Base-by-base conservation (phyloP, 2,329 filamentous ascomycete genomes). In the Sarocladium strictum region DNA sequence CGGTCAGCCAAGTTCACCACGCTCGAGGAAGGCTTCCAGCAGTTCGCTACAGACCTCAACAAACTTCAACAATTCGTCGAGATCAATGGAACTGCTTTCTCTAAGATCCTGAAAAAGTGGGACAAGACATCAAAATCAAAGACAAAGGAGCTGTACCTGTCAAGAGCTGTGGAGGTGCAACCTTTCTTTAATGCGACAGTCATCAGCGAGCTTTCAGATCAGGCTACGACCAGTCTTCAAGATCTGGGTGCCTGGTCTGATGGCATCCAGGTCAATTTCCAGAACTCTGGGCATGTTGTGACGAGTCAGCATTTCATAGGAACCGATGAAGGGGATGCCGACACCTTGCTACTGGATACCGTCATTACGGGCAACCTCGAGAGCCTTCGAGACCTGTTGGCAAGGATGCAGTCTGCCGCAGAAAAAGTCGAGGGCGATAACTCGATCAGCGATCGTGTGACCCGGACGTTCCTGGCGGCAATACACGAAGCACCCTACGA, bases 41-140 rank as follows among this genome's bases (percentile, higher is more conserved):
- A 97, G 69, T 99, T 99, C 69, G 92, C 92, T 66, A 93, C 89
- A 66, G 94, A 99, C 67, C 74, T 99, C 45, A 96, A 96, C 74
- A 99, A 99, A 73, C 81, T 99, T 15, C 91, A 97, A 76, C 94
- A 97, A 76, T 99, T 97, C 71, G 91, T 99, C 60, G 93, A 97
- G 70, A 89, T 97, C 67, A 99, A 99, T 67, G 93, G 94, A 65
- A 97, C 90, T 1, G 94, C 92, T 15, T 97, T 97, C 69, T 97
- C 93, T 26, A 99, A 99, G 71, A 99, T 99, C 57, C 76, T 99
- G 59, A 99, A 99, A 75, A 99, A 99, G 82, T 99, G 94, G 94
- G 94, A 99, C 74, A 99, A 99, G 81, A 97, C 92, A 1, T 97
- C 93, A 62, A 99, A 97, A 79, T 97, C 93, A 53, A 93, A 93